Base-by-base conservation (phyloP, 2,329 filamentous ascomycete genomes). In the Aspergillus intermedius region DNA sequence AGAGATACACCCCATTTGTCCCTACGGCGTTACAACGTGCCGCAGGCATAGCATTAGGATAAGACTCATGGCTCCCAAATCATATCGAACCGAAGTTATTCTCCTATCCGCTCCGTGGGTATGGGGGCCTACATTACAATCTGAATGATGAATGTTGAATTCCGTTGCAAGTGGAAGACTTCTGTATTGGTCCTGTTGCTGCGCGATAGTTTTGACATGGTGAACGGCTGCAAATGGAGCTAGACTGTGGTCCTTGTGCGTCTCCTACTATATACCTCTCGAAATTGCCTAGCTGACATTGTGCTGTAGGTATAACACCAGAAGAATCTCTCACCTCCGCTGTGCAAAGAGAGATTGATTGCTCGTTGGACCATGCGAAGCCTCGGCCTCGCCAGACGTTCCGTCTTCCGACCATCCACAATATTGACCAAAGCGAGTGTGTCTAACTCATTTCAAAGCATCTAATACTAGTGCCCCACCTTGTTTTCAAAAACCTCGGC, bases 181-280 rank as follows among this genome's bases (percentile, higher is more conserved):
- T 61, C 32, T 57, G 49, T 45, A 56, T 66, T 17, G 59, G 63
- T 5, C 62, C 61, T 50, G 46, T 64, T 21, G 51, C 60, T 53
- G 46, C 50, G 3, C 55, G 59, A 39, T 55, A 63, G 45, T 64
- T 66, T 49, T 66, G 60, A 62, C 47, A 61, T 59, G 53, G 48
- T 15, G 56, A 64, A 50, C 54, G 62, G 42, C 49, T 44, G 2
- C 49, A 52, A 45, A 58, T 48, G 44, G 42, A 58, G 25, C 48
- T 64, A 42, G 55, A 63, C 42, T 54, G 57, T 45, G 58, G 62
- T 3, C 60, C 62, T 19, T 64, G 53, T 64, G 49, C 4, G 56
- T 42, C 43, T 42, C 10, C 39, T 32, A 5, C 9, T 15, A 42
- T 42, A 17, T 46, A 28, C 13, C 40, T 37, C 39, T 35, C 40